Evolutionary conservation across 345 rosid genomes (phyloP), one percentile per base, ranked within the genome.

Genomic region (Kernera saxatilis): DNA sequence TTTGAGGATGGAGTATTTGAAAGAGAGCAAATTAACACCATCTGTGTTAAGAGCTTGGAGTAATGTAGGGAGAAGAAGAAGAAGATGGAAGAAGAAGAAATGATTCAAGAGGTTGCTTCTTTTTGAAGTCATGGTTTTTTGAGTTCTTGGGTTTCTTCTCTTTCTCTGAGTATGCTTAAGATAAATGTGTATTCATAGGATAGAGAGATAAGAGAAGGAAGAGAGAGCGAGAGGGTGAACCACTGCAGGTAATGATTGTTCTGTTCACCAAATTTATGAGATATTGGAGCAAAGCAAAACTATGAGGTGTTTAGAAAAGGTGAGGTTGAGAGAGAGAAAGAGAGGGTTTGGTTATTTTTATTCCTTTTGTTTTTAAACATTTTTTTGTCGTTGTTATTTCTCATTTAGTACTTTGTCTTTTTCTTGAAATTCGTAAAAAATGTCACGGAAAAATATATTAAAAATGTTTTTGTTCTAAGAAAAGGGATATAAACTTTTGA

Each of bases 1-100:
- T 3, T 56, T 73, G 33, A 90, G 82, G 69, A 84, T 80, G 19
- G 91, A 82, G 37, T 90, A 86, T 54, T 85, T 90, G 78, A 90
- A 86, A 21, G 93, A 84, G 73, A 90, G 96, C 23, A 90, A 51
- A 52, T 67, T 72, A 5, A 86, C 57, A n/a, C 91, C 93, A 69
- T 90, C 89, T 25, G 79, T 69, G 77, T 77, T 87, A 39, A 89
- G 84, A 63, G 87, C 79, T 23, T 69, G 51, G 23, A 82, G 73
- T 65, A 84, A 78, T 57, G 76, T 52, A 2, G 70, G 57, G 21
- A 78, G 21, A 37, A 69, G 39, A 44, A 71, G 25, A 64, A 71
- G 43, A 43, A 77, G 33, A 70, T 77, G 49, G 52, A 72, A 54
- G 9, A 69, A 54, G 69, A 79, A 26, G 33, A 56, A 55, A 44